phyloP scores from a whole-genome alignment of 23 red algal genomes.

The Gracilariopsis chorda region DNA sequence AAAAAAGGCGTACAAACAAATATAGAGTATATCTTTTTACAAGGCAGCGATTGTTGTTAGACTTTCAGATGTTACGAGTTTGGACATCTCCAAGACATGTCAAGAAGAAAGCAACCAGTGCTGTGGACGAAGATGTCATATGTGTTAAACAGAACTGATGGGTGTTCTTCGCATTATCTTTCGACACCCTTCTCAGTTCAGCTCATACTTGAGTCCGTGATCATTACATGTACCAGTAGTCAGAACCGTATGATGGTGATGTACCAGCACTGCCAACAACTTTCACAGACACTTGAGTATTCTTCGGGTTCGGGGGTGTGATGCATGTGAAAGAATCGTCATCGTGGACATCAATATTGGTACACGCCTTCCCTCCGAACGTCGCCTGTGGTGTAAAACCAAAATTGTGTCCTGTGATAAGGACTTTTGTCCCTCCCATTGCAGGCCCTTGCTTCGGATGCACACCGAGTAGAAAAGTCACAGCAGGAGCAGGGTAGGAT shows the following conservation, averaged over 20 bases:
- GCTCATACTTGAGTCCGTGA: too few species aligned
- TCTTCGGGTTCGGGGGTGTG: conserved; percentile 16
- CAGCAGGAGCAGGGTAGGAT: conserved; percentile 17
- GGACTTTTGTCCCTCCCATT: conserved; percentile 40
- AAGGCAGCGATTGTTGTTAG: too few species aligned
- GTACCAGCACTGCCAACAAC: conserved; percentile 15
- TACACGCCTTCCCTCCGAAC: conserved; percentile 55
- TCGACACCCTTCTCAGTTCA: too few species aligned
- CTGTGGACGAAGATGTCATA: too few species aligned
- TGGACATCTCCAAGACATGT: too few species aligned
- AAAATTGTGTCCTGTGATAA: conserved; percentile 61
- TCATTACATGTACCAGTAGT: conserved; percentile 54
- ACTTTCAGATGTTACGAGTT: too few species aligned
- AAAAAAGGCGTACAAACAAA: too few species aligned
- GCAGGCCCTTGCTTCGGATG: conserved; percentile 59
- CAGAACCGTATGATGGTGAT: conserved; percentile 55
- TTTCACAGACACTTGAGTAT: conserved; percentile 21
- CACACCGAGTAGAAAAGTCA: conserved; percentile 68
- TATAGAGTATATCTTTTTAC: too few species aligned
- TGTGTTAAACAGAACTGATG: too few species aligned
- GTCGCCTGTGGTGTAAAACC: conserved; percentile 41
- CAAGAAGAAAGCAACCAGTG: too few species aligned
- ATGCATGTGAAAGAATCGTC: conserved; percentile 46
- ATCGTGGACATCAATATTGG: conserved; percentile 38
- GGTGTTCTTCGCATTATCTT: too few species aligned